A percentile compares a stretch with the other conserved stretches of the same genome.
These are phyloP conservation scores for Helianthus tuberosus DNA, from an alignment of 129 eudicot species.

Conservation along the genomic window DNA sequence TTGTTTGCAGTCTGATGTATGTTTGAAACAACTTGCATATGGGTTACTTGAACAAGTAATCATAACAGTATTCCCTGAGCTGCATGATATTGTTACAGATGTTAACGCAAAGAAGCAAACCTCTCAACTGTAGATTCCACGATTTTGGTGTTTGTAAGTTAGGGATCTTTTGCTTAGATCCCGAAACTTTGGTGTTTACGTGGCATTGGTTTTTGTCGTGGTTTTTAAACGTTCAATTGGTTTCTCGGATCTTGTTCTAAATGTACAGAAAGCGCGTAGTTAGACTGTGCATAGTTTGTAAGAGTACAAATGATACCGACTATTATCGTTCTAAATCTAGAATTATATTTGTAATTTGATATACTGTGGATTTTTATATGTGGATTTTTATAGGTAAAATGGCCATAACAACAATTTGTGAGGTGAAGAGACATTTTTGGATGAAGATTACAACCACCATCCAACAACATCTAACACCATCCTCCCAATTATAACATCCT, in stretches of 20 bases:
- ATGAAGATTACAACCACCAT: constrained; percentile 27
- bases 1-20: constrained; percentile 68
- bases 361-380: not conserved
- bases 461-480: constrained; percentile 17
- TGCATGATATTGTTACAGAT: constrained; percentile 67
- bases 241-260: constrained; percentile 21
- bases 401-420: constrained; percentile 33
- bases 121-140: constrained; percentile 24
- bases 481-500: constrained; percentile 43
- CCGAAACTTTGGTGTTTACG: constrained; percentile 5
- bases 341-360: not conserved
- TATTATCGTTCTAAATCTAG: not conserved
- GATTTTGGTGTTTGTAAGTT: not conserved
- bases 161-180: not conserved
- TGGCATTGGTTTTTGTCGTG: constrained; percentile 18
- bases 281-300: constrained; percentile 36
- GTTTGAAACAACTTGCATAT: constrained; percentile 88
- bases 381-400: constrained; percentile 14
- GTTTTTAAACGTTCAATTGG: not conserved
- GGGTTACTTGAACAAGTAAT: constrained; percentile 80
- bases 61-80: constrained; percentile 81
- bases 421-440: constrained; percentile 36
- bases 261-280: constrained; percentile 37
- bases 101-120: constrained; percentile 47
- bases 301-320: constrained; percentile 5